Percentiles rank a stretch among this genome's conserved stretches.
Evolutionary conservation across 495 filamentous ascomycete species (phyloP).

Genomic region (Penicillium manginii): DNA sequence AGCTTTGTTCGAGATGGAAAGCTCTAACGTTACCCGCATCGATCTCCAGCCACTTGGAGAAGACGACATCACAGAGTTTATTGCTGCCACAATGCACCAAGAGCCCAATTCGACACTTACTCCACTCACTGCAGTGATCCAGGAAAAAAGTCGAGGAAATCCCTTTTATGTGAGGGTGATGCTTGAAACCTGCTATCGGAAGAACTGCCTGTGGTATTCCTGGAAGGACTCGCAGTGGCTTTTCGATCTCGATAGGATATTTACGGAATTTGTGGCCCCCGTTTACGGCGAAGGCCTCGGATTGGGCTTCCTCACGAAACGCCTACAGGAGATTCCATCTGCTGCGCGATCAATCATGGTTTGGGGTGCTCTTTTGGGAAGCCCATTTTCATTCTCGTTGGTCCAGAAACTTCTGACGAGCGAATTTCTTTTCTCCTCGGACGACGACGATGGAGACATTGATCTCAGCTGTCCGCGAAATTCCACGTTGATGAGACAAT

Average conservation of each 20-base stretch:
- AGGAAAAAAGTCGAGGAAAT: slow-evolving; percentile 81
- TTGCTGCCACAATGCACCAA: slow-evolving; percentile 70
- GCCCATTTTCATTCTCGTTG: slow-evolving; percentile 76
- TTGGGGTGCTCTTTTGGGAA: slow-evolving; percentile 84
- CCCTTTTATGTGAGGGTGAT: slow-evolving; percentile 90
- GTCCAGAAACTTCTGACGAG: slow-evolving; percentile 76
- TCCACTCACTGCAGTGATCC: slow-evolving; percentile 66
- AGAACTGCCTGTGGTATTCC: slow-evolving; percentile 85
- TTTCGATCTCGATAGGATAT: slow-evolving; percentile 82
- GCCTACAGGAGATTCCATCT: slow-evolving; percentile 74
- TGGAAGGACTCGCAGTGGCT: slow-evolving; percentile 79
- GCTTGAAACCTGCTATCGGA: slow-evolving; percentile 83
- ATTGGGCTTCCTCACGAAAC: slow-evolving; percentile 75
- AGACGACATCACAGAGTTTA: slow-evolving; percentile 74
- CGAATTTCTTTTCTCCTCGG: slow-evolving; percentile 61
- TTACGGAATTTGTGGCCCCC: slow-evolving; percentile 76
- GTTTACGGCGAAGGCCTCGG: slow-evolving; percentile 78
- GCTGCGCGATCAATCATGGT: slow-evolving; percentile 74
- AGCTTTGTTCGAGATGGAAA: slow-evolving; percentile 44
- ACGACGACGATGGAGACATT: slow-evolving; percentile 36
- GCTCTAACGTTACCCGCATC: slow-evolving; percentile 64
- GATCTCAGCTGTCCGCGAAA: slow-evolving; percentile 41
- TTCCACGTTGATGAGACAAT: slow-evolving; percentile 36
- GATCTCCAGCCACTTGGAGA: slow-evolving; percentile 69
- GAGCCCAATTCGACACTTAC: slow-evolving; percentile 40